These are phyloP conservation scores for Jaminaea rosea DNA, from an alignment of 1,284 basidiomycete species.

Conservation along the genomic window DNA sequence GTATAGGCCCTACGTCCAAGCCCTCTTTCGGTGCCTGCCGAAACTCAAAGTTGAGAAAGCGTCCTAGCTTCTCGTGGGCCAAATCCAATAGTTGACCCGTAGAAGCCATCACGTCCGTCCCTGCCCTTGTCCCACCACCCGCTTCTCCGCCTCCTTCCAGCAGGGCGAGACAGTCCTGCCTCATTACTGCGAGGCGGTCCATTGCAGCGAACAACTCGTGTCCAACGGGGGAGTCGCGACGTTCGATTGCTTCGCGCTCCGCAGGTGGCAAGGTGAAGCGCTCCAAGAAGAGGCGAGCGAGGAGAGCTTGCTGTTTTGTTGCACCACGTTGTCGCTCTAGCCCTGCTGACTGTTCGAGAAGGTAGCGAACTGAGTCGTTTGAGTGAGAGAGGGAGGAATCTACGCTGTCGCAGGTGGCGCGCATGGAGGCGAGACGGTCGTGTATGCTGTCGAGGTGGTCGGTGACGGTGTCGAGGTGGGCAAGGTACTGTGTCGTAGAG, in stretches of 20 bases:
- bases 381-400: slow-evolving; percentile 3
- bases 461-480: slow-evolving; percentile 75
- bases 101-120: slow-evolving; percentile 65
- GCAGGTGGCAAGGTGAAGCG: slow-evolving; percentile 72
- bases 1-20: slow-evolving; percentile 64
- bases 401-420: slow-evolving; percentile 13
- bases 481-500: slow-evolving; percentile 69
- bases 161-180: slow-evolving; percentile 72
- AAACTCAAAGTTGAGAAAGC: slow-evolving; percentile 79
- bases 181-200: slow-evolving; percentile 73
- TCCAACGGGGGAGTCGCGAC: slow-evolving; percentile 67
- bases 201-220: slow-evolving; percentile 70
- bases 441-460: slow-evolving; percentile 51
- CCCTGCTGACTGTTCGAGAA: slow-evolving; percentile 14
- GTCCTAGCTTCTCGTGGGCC: slow-evolving; percentile 77
- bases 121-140: slow-evolving; percentile 17
- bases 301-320: slow-evolving; percentile 55
- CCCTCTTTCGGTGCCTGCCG: slow-evolving; percentile 52
- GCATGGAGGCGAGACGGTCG: slow-evolving; percentile 14
- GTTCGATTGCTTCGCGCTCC: slow-evolving; percentile 66
- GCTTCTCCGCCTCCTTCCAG: slow-evolving; percentile 68
- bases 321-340: slow-evolving; percentile 46
- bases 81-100: slow-evolving; percentile 75
- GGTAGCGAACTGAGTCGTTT: slow-evolving; percentile 16
- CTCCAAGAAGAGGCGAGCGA: slow-evolving; percentile 68